These are phyloP conservation scores for Cladosporium sp. DNA, from an alignment of 2,329 filamentous ascomycete genomes.

Conservation along the genomic window DNA sequence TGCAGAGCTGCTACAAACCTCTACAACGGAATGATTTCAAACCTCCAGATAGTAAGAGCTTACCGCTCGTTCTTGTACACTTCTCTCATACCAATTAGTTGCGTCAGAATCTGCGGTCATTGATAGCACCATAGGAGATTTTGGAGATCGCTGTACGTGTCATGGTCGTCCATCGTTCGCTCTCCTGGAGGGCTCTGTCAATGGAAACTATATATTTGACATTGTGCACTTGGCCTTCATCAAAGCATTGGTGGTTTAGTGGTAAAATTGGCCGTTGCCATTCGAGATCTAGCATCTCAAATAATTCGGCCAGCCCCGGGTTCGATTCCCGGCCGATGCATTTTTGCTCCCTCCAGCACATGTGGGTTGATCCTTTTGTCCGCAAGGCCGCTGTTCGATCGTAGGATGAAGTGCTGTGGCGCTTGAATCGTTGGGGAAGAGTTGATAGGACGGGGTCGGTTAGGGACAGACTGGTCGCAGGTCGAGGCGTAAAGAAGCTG, in stretches of 20 bases:
- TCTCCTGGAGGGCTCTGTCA: too few relatives aligned
- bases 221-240: too few relatives aligned
- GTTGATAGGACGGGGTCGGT: background rate
- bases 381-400: background rate
- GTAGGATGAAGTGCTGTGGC: background rate
- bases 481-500: background rate
- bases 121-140: too few relatives aligned
- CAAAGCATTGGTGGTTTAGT: background rate
- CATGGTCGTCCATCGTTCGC: too few relatives aligned
- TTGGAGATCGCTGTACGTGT: too few relatives aligned
- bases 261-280: background rate
- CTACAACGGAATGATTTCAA: too few relatives aligned
- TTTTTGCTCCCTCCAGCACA: background rate
- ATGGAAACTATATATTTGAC: too few relatives aligned
- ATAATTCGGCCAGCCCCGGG: background rate
- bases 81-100: too few relatives aligned
- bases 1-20: too few relatives aligned
- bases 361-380: background rate
- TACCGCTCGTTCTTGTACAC: too few relatives aligned
- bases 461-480: background rate
- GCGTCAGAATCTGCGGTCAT: too few relatives aligned
- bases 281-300: background rate
- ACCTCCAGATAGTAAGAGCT: too few relatives aligned
- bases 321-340: background rate
- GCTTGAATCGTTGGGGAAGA: background rate